Percentiles rank a stretch among this genome's conserved stretches.
phyloP scores from a whole-genome alignment of 257 asterid species.

The Salvia rosmarinus region DNA sequence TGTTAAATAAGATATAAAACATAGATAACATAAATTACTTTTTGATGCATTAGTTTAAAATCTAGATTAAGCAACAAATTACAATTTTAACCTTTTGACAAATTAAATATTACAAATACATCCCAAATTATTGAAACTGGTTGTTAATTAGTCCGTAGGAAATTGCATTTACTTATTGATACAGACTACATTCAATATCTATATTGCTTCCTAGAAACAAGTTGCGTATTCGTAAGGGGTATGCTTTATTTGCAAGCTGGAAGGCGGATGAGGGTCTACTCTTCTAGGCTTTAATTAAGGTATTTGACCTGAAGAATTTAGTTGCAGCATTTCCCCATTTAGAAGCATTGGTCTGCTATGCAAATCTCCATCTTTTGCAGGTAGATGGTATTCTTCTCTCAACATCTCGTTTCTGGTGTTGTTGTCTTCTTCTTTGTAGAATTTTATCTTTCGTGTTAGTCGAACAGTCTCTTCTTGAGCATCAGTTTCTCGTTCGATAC shows the following conservation, averaged over 20 bases:
- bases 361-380: conserved; percentile 66
- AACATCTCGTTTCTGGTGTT: conserved; percentile 15
- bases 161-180: background rate
- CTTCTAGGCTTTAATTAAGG: conserved; percentile 61
- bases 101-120: no score
- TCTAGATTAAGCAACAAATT: no score
- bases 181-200: background rate
- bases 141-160: background rate
- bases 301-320: conserved; percentile 57
- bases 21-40: no score
- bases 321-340: conserved; percentile 57
- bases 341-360: conserved; percentile 80
- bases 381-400: conserved; percentile 81
- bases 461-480: conserved; percentile 28
- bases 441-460: conserved; percentile 7
- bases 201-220: conserved; percentile 71
- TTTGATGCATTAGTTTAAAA: no score
- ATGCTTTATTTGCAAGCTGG: conserved; percentile 59
- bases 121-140: background rate
- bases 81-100: no score
- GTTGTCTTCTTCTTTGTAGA: conserved; percentile 10
- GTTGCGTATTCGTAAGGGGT: conserved; percentile 49
- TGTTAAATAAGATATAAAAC: no score
- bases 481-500: conserved; percentile 34
- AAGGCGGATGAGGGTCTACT: conserved; percentile 46